phyloP scores from a whole-genome alignment of 83 land plant species.

The Picea engelmannii region DNA sequence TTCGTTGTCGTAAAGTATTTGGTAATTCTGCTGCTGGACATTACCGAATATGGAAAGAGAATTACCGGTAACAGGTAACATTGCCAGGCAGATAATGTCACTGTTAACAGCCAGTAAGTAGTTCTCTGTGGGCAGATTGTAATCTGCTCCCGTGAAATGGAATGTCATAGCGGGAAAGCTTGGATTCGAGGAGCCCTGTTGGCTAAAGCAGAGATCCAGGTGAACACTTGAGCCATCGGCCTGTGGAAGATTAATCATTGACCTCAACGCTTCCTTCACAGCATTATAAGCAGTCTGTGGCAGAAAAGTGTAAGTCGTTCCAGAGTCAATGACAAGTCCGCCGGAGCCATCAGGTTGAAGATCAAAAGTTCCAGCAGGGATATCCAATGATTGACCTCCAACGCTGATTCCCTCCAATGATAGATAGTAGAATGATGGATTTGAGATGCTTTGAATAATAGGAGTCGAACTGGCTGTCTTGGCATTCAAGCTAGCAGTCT shows the following conservation, averaged over 20 bases:
- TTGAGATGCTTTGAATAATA: constrained; percentile 32
- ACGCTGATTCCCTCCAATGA: constrained; percentile 52
- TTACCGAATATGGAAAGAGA: background rate
- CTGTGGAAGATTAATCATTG: background rate
- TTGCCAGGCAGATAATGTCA: too few relatives aligned
- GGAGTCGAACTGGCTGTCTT: constrained; percentile 20
- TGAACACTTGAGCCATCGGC: background rate
- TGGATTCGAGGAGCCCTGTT: too few relatives aligned
- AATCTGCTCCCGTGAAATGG: too few relatives aligned
- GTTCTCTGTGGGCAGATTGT: too few relatives aligned
- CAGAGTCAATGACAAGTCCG: too few relatives aligned
- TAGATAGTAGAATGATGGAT: constrained; percentile 65
- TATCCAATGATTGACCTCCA: constrained; percentile 24
- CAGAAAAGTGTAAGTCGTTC: background rate
- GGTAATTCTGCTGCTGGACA: too few relatives aligned
- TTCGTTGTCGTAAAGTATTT: too few relatives aligned
- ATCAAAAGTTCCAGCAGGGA: constrained; percentile 15
- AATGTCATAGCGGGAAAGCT: too few relatives aligned
- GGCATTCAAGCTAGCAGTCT: constrained; percentile 14
- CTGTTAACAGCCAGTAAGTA: too few relatives aligned
- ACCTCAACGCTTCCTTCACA: background rate
- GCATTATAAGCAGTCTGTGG: background rate
- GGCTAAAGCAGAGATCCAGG: too few relatives aligned
- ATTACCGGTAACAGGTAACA: too few relatives aligned
- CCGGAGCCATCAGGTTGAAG: constrained; percentile 23